Evolutionary conservation across 306 rosid species (phyloP).

Genomic region (Vigna angularis): DNA sequence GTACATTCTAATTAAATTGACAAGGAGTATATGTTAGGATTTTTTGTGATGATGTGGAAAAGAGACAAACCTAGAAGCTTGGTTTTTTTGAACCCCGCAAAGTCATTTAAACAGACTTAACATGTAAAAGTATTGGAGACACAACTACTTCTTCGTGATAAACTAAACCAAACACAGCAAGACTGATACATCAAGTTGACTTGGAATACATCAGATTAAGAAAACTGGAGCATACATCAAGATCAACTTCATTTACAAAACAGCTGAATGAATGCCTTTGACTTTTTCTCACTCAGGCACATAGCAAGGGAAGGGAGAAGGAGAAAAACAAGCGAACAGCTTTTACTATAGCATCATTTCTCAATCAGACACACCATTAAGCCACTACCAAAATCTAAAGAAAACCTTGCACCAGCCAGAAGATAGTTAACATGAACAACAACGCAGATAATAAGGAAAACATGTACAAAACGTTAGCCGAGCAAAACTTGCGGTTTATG

Average conservation of each 20-base stretch:
- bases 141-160: neutral
- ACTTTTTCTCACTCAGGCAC: constrained; percentile 20
- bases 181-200: constrained; percentile 14
- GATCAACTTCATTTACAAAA: constrained; percentile 43
- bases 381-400: constrained; percentile 46
- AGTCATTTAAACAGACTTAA: neutral
- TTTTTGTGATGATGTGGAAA: neutral
- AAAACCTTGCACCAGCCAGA: constrained; percentile 40
- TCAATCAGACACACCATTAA: constrained; percentile 44
- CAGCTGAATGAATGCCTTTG: constrained; percentile 15
- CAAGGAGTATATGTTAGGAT: neutral
- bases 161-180: neutral
- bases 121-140: neutral
- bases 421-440: constrained; percentile 35
- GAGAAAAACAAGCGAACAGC: neutral
- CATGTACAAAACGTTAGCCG: constrained; percentile 41
- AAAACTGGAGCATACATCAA: constrained; percentile 35
- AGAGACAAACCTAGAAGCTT: neutral
- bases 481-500: constrained; percentile 45
- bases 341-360: constrained; percentile 27
- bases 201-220: neutral
- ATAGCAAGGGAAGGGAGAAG: neutral
- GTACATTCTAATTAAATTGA: too few species aligned
- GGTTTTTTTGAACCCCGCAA: neutral
- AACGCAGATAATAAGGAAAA: constrained; percentile 29